phyloP scores from a whole-genome alignment of 2,329 filamentous ascomycete genomes.

The Scortechinia acanthostroma region DNA sequence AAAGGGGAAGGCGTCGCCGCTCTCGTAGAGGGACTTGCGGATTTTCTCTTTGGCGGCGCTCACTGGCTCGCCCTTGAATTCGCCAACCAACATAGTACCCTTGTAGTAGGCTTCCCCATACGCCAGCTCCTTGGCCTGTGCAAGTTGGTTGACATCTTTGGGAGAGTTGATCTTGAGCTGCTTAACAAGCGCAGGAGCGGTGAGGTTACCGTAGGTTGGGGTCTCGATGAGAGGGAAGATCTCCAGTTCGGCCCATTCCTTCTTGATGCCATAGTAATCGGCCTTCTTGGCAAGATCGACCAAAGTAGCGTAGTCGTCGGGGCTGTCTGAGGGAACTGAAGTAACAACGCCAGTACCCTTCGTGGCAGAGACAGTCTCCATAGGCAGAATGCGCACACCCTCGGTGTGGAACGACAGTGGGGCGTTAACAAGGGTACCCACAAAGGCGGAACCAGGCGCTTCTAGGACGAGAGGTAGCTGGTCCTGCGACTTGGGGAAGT shows the following conservation, averaged over 20 bases:
- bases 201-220: slow-evolving; percentile 77
- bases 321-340: slow-evolving; percentile 88
- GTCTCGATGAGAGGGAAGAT: slow-evolving; percentile 86
- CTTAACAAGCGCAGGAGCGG: slow-evolving; percentile 77
- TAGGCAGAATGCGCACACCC: slow-evolving; percentile 82
- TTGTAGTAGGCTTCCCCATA: slow-evolving; percentile 99
- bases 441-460: slow-evolving; percentile 69
- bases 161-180: slow-evolving; percentile 93
- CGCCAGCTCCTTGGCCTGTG: slow-evolving; percentile 88
- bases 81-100: slow-evolving; percentile 79
- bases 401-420: slow-evolving; percentile 80
- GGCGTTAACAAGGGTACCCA: slow-evolving; percentile 84
- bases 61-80: slow-evolving; percentile 81
- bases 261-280: slow-evolving; percentile 91
- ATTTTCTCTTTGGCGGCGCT: slow-evolving; percentile 83
- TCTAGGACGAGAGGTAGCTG: slow-evolving; percentile 49
- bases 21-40: slow-evolving; percentile 68
- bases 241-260: slow-evolving; percentile 89
- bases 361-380: slow-evolving; percentile 84
- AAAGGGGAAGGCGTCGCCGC: slow-evolving; percentile 78
- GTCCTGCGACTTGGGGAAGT: slow-evolving; percentile 48
- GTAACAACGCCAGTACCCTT: slow-evolving; percentile 97
- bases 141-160: slow-evolving; percentile 84
- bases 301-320: slow-evolving; percentile 88
- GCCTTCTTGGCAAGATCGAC: slow-evolving; percentile 87